A percentile compares a stretch with the other conserved stretches of the same genome.
phyloP scores from a whole-genome alignment of 306 rosid genomes.

The Cicer chorassanicum region DNA sequence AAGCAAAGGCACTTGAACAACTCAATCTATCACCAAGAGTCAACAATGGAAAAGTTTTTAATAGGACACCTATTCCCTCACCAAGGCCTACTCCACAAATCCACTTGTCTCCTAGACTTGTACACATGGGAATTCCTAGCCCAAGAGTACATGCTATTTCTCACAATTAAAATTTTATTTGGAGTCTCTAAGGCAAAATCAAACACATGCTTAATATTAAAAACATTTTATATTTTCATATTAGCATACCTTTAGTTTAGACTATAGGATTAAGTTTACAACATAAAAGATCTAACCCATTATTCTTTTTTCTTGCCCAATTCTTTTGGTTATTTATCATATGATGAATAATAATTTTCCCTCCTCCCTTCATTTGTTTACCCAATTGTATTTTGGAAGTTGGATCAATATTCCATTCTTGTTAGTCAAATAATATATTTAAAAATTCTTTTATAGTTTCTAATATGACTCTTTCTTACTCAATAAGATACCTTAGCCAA shows the following conservation, averaged over 20 bases:
- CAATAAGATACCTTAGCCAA: conserved; percentile 19
- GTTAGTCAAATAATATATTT: conserved; percentile 36
- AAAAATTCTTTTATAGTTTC: neutral
- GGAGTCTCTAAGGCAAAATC: no score
- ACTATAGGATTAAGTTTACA: conserved; percentile 23
- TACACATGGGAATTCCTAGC: conserved; percentile 61
- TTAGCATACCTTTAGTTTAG: conserved; percentile 13
- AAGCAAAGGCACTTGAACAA: conserved; percentile 72
- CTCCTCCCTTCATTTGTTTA: conserved; percentile 18
- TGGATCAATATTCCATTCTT: conserved; percentile 43
- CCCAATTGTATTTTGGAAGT: conserved; percentile 37
- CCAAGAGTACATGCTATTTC: conserved; percentile 49
- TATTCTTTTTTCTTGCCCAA: conserved; percentile 32
- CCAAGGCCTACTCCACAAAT: conserved; percentile 77
- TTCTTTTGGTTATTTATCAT: conserved; percentile 43
- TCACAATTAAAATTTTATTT: neutral
- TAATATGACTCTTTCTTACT: conserved; percentile 8
- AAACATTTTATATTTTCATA: neutral
- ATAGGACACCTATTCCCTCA: conserved; percentile 65
- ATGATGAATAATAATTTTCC: conserved; percentile 25
- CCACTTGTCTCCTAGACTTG: conserved; percentile 71
- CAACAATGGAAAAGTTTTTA: conserved; percentile 41
- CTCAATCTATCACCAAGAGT: conserved; percentile 69
- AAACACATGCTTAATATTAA: neutral
- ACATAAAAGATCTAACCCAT: conserved; percentile 42